These are phyloP conservation scores for Parafenestella ontariensis DNA, from an alignment of 2,329 filamentous ascomycete species.

Conservation along the genomic window DNA sequence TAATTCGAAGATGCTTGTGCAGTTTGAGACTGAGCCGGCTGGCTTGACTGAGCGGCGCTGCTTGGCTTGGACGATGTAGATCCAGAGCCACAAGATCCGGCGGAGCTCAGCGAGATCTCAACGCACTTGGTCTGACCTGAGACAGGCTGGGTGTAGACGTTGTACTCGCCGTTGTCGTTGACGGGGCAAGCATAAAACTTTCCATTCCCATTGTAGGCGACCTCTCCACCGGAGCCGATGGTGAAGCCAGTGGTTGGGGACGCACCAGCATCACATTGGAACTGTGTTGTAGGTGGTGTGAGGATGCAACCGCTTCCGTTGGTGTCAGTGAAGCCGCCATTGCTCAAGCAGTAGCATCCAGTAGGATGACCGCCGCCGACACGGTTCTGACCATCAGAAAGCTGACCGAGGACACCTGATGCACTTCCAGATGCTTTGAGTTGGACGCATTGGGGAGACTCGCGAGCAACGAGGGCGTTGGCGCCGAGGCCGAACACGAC, in stretches of 20 bases:
- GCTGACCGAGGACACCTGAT: slow-evolving; percentile 64
- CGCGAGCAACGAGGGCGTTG: slow-evolving; percentile 30
- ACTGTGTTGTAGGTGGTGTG: slow-evolving; percentile 65
- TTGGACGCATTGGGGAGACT: slow-evolving; percentile 25
- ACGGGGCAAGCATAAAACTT: slow-evolving; percentile 69
- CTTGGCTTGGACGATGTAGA: slow-evolving; percentile 10
- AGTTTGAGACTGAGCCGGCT: slow-evolving; percentile 1
- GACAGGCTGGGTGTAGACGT: slow-evolving; percentile 59
- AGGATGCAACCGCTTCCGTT: slow-evolving; percentile 68
- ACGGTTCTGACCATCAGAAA: slow-evolving; percentile 68
- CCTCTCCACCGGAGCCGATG: slow-evolving; percentile 59
- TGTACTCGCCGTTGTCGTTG: slow-evolving; percentile 61
- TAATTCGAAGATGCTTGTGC: not conserved
- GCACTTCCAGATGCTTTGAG: slow-evolving; percentile 33
- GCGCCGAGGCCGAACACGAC: slow-evolving; percentile 28
- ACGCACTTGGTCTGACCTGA: slow-evolving; percentile 57
- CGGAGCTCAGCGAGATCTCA: slow-evolving; percentile 53
- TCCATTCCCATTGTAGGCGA: slow-evolving; percentile 60
- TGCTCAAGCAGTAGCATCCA: slow-evolving; percentile 63
- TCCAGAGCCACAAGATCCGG: slow-evolving; percentile 29
- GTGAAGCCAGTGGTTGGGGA: slow-evolving; percentile 60
- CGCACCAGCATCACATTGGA: slow-evolving; percentile 67
- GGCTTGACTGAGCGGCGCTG: not conserved
- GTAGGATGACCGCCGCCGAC: slow-evolving; percentile 59
- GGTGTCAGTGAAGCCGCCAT: slow-evolving; percentile 59